A percentile compares a stretch with the other conserved stretches of the same genome.
These are phyloP conservation scores for Penicillium expansum DNA, from an alignment of 2,329 filamentous ascomycete genomes.

Conservation along the genomic window DNA sequence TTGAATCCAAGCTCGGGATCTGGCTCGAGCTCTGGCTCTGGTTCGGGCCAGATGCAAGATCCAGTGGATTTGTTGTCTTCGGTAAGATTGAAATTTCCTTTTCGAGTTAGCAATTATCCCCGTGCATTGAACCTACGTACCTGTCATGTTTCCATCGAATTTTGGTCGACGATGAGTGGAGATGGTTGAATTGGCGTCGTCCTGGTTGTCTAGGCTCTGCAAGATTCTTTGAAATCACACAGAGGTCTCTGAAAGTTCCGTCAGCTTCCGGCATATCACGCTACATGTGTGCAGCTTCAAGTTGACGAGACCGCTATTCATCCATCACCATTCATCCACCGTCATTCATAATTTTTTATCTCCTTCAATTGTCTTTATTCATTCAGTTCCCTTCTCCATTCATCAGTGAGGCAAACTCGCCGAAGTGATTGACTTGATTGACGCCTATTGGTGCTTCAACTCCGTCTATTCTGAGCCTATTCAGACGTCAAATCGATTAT, in stretches of 20 bases:
- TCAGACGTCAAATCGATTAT: background rate
- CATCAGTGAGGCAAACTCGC: background rate
- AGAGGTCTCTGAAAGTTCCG: background rate
- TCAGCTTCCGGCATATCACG: background rate
- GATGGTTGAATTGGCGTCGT: background rate
- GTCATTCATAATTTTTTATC: background rate
- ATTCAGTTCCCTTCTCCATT: background rate
- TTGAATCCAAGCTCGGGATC: conserved; percentile 59
- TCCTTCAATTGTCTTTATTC: background rate
- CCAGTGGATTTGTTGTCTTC: conserved; percentile 53
- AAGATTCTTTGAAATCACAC: background rate
- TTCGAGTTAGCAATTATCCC: background rate
- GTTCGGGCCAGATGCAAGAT: conserved; percentile 43
- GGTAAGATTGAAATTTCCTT: conserved; percentile 40
- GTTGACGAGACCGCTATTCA: background rate
- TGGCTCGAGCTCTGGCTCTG: conserved; percentile 44
- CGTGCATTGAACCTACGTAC: background rate
- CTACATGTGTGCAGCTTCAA: background rate
- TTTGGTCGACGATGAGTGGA: background rate
- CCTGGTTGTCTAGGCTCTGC: background rate
- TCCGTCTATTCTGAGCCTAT: background rate
- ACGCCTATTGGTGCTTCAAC: background rate
- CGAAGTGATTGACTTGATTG: conserved; percentile 1
- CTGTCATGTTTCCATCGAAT: background rate
- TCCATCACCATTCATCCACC: background rate